These are phyloP conservation scores for Xylaria scruposa DNA, from an alignment of 495 filamentous ascomycete species.

Conservation along the genomic window DNA sequence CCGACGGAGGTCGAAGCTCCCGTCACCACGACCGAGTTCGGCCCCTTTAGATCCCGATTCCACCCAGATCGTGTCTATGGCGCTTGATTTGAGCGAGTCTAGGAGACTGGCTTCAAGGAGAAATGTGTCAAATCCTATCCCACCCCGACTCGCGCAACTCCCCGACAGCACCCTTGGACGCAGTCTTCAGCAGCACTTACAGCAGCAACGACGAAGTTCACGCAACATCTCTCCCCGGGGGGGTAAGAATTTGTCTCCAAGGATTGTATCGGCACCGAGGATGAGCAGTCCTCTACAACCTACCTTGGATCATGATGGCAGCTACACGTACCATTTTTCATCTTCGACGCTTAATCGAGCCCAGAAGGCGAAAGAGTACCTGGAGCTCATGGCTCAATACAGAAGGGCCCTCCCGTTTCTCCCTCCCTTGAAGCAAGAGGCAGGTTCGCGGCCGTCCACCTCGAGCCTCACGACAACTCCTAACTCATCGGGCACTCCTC, in stretches of 20 bases:
- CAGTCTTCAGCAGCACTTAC: constrained; percentile 68
- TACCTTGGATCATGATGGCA: constrained; percentile 48
- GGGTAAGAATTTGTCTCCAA: constrained; percentile 45
- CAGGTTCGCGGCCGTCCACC: constrained; percentile 35
- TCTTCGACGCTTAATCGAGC: constrained; percentile 77
- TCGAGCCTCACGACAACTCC: constrained; percentile 43
- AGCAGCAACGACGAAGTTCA: constrained; percentile 66
- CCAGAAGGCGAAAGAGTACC: constrained; percentile 76
- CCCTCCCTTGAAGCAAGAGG: constrained; percentile 67
- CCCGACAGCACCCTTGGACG: constrained; percentile 53
- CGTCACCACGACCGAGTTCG: constrained; percentile 34
- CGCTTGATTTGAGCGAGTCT: constrained; percentile 86
- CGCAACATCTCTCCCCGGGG: constrained; percentile 64
- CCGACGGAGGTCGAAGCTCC: constrained; percentile 32
- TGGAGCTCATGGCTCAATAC: constrained; percentile 83
- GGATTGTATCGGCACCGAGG: constrained; percentile 42
- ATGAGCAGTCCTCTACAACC: constrained; percentile 52
- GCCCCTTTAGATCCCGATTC: constrained; percentile 70
- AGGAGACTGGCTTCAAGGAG: constrained; percentile 67
- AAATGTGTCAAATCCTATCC: constrained; percentile 56
- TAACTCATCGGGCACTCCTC: constrained; percentile 26
- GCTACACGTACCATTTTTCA: constrained; percentile 69
- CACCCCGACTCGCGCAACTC: constrained; percentile 52
- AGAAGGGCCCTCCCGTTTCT: constrained; percentile 75
- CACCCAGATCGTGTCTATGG: constrained; percentile 87